These are phyloP conservation scores for Aspergillus aculeatus DNA, from an alignment of 2,329 filamentous ascomycete species.

Conservation along the genomic window DNA sequence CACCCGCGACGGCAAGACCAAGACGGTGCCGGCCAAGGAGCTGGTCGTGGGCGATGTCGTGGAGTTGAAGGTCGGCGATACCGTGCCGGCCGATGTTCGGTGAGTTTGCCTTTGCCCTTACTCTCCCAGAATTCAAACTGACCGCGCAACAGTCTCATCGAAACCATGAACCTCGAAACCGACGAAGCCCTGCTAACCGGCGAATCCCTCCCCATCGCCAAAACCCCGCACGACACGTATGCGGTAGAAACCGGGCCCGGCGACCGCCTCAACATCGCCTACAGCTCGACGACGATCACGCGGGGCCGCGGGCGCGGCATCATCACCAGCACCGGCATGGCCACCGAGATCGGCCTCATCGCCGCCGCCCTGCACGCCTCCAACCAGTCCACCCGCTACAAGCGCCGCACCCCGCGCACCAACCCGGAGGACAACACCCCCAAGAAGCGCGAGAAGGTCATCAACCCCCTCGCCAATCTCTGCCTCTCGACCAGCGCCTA, in stretches of 20 bases:
- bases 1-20: conserved; percentile 57
- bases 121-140: conserved; percentile 4
- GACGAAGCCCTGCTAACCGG: conserved; percentile 67
- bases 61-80: conserved; percentile 58
- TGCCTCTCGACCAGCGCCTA: conserved; percentile 46
- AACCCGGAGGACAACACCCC: conserved; percentile 47
- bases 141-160: conserved; percentile 41
- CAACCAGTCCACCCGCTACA: conserved; percentile 48
- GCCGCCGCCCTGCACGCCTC: conserved; percentile 60
- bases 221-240: conserved; percentile 49
- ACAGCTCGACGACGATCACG: conserved; percentile 62
- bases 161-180: conserved; percentile 71
- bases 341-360: conserved; percentile 65
- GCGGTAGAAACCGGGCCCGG: conserved; percentile 55
- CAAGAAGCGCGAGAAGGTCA: conserved; percentile 54
- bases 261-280: conserved; percentile 62
- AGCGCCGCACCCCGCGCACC: conserved; percentile 51
- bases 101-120: conserved; percentile 30
- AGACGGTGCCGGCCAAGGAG: conserved; percentile 55
- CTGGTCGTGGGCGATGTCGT: conserved; percentile 64
- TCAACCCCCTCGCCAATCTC: conserved; percentile 19
- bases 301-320: conserved; percentile 60
- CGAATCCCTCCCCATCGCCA: conserved; percentile 60
- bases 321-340: conserved; percentile 62
- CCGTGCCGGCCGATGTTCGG: conserved; percentile 60